These are phyloP conservation scores for Cutaneotrichosporon sp. DNA, from an alignment of 1,284 basidiomycete genomes.

Conservation along the genomic window DNA sequence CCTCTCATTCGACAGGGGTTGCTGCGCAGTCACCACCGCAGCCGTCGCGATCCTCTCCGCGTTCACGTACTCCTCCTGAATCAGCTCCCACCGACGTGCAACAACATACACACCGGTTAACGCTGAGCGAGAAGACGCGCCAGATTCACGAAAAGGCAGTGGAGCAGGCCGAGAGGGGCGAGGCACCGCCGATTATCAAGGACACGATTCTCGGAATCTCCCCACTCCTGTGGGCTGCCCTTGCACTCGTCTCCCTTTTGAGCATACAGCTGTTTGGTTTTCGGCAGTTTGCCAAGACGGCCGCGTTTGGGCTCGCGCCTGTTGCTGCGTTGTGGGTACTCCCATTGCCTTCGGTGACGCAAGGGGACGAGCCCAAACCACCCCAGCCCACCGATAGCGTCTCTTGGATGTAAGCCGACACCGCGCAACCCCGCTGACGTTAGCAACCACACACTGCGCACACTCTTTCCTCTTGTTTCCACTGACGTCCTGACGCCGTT, in stretches of 20 bases:
- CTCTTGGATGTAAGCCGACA: constrained; percentile 16
- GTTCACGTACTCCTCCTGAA: too few relatives aligned
- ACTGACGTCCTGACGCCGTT: constrained; percentile 48
- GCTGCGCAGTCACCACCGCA: not conserved
- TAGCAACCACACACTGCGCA: constrained; percentile 43
- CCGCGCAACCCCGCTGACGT: not conserved
- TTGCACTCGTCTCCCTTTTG: constrained; percentile 1
- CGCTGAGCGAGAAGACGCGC: not conserved
- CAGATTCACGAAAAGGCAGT: not conserved
- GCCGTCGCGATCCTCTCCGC: too few relatives aligned
- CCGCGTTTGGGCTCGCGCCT: not conserved
- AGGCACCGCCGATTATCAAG: not conserved
- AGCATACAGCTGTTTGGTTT: constrained; percentile 1
- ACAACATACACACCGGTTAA: not conserved
- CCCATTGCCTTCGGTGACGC: not conserved
- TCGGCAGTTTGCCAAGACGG: not conserved
- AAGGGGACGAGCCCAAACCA: not conserved
- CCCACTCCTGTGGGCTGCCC: not conserved
- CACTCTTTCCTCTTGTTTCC: constrained; percentile 46
- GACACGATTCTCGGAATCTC: not conserved
- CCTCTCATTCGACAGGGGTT: too few relatives aligned
- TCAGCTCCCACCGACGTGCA: too few relatives aligned
- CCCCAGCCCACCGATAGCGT: constrained; percentile 8
- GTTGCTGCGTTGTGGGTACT: constrained; percentile 8
- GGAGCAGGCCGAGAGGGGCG: not conserved